phyloP scores from a whole-genome alignment of 2,329 filamentous ascomycete genomes.

The Bertia moriformis region DNA sequence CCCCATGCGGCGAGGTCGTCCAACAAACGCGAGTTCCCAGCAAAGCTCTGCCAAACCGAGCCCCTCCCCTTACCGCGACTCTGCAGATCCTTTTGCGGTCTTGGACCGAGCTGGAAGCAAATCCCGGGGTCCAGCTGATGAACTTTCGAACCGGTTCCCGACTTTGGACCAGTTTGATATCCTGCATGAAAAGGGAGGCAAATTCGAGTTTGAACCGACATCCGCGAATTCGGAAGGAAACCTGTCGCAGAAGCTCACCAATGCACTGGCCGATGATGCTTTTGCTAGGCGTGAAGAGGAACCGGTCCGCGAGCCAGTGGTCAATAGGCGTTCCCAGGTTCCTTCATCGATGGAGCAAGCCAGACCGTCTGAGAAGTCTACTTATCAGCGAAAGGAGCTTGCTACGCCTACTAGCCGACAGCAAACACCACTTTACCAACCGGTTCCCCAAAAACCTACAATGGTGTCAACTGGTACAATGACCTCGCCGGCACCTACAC shows the following conservation, averaged over 20 bases:
- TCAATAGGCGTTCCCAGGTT: conserved; percentile 1
- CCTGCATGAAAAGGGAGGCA: conserved; percentile 67
- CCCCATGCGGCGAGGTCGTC: conserved; percentile 81
- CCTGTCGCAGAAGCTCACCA: conserved; percentile 53
- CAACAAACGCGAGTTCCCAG: conserved; percentile 25
- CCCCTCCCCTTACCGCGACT: conserved; percentile 26
- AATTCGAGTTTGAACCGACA: conserved; percentile 68
- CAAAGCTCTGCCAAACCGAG: conserved; percentile 10
- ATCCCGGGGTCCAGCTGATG: conserved; percentile 33
- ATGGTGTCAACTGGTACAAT: conserved; percentile 1
- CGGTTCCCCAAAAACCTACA: neutral
- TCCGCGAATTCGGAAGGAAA: conserved; percentile 31
- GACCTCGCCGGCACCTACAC: neutral
- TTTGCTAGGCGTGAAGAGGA: conserved; percentile 37
- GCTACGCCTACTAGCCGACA: too few species aligned
- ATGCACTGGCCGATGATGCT: conserved; percentile 70
- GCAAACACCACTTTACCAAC: neutral
- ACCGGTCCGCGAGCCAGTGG: neutral
- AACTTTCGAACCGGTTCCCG: conserved; percentile 73
- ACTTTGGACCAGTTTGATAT: conserved; percentile 87
- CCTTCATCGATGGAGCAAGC: neutral
- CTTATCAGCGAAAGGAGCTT: too few species aligned
- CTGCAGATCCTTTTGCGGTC: conserved; percentile 77
- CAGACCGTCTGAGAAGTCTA: too few species aligned
- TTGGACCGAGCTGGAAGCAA: conserved; percentile 48